Evolutionary conservation across 2,329 filamentous ascomycete species (phyloP).

Genomic region (Paraphoma sp.): DNA sequence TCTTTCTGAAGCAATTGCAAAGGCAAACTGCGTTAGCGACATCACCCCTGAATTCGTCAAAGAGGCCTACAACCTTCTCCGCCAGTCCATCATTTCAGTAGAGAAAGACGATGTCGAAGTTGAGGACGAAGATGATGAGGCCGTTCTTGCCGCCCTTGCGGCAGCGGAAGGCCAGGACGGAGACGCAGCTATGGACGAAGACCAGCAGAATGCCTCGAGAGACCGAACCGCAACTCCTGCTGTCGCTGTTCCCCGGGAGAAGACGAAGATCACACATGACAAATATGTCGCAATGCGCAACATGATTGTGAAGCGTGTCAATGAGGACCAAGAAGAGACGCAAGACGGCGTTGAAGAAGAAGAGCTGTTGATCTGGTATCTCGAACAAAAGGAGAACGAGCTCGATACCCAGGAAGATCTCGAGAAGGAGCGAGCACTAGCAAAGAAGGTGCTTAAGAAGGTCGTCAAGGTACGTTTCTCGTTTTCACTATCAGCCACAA

Average conservation of each 20-base stretch:
- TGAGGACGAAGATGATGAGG: slow-evolving; percentile 77
- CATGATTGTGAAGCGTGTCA: slow-evolving; percentile 80
- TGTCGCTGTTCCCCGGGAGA: slow-evolving; percentile 53
- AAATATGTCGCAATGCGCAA: slow-evolving; percentile 94
- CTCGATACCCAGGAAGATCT: slow-evolving; percentile 82
- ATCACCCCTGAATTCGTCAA: slow-evolving; percentile 84
- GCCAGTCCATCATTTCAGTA: slow-evolving; percentile 95
- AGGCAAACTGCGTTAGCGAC: slow-evolving; percentile 94
- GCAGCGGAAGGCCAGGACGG: slow-evolving; percentile 56
- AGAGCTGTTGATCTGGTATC: slow-evolving; percentile 83
- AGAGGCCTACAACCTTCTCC: slow-evolving; percentile 88
- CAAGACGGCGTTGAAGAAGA: slow-evolving; percentile 88
- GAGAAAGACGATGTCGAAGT: slow-evolving; percentile 98
- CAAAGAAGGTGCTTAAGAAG: slow-evolving; percentile 86
- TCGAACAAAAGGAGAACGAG: slow-evolving; percentile 88
- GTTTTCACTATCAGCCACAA: background rate
- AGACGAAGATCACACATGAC: slow-evolving; percentile 92
- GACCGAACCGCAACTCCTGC: slow-evolving; percentile 47
- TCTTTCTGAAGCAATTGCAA: slow-evolving; percentile 95
- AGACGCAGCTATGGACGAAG: slow-evolving; percentile 39
- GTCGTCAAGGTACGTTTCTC: slow-evolving; percentile 82
- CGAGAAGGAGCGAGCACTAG: slow-evolving; percentile 74
- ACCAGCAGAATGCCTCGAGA: slow-evolving; percentile 45
- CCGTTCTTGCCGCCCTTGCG: slow-evolving; percentile 59
- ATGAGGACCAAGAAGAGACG: slow-evolving; percentile 75